Evolutionary conservation across 495 filamentous ascomycete genomes (phyloP).

Genomic region (Pyrenula massariospora): DNA sequence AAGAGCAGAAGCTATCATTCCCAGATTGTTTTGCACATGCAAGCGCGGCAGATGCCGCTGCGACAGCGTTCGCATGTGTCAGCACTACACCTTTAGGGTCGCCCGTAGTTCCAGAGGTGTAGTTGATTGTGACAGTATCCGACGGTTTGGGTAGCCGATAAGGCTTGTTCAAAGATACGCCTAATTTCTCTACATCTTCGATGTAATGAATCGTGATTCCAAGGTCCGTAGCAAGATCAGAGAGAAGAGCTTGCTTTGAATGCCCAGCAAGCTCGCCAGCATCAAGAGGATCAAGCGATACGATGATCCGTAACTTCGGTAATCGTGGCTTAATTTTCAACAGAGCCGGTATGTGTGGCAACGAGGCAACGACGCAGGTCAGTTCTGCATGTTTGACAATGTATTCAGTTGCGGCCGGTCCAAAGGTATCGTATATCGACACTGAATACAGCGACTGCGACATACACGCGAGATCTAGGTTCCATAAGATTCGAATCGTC

Average conservation of each 20-base stretch:
- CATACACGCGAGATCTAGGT: conserved; percentile 71
- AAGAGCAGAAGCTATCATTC: conserved; percentile 62
- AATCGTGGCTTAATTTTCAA: conserved; percentile 70
- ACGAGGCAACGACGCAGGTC: conserved; percentile 61
- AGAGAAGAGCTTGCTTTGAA: conserved; percentile 69
- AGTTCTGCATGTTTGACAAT: conserved; percentile 86
- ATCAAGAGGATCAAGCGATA: conserved; percentile 79
- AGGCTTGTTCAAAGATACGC: conserved; percentile 51
- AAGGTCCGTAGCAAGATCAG: conserved; percentile 54
- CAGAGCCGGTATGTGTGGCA: conserved; percentile 77
- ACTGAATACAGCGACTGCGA: conserved; percentile 84
- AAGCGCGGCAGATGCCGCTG: conserved; percentile 51
- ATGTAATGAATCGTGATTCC: conserved; percentile 72
- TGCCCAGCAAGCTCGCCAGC: conserved; percentile 64
- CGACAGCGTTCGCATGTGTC: conserved; percentile 70
- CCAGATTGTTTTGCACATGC: conserved; percentile 32
- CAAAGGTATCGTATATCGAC: conserved; percentile 93
- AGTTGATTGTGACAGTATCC: conserved; percentile 90
- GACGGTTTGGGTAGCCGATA: conserved; percentile 56
- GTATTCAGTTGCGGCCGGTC: conserved; percentile 80
- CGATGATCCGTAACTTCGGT: conserved; percentile 76
- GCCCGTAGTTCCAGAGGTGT: conserved; percentile 93
- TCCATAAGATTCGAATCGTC: too few species aligned
- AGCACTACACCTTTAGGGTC: conserved; percentile 87
- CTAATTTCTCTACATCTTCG: conserved; percentile 65